Evolutionary conservation across 108 stramenopile species (phyloP).

Genomic region (Fragilariopsis cylindrus): DNA sequence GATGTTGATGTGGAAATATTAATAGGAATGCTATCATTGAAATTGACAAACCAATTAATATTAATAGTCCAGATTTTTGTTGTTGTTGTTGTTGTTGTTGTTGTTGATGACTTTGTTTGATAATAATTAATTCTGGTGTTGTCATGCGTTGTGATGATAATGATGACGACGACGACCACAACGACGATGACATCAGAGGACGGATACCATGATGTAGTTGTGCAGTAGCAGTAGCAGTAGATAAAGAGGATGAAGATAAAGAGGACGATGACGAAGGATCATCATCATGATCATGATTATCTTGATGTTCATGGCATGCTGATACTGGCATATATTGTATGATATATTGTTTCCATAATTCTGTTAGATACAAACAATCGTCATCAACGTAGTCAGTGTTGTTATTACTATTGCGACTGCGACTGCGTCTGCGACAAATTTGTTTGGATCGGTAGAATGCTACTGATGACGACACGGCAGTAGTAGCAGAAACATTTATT

Average conservation of each 20-base stretch:
- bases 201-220: neutral
- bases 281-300: neutral
- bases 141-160: too few relatives aligned
- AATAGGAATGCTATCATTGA: too few relatives aligned
- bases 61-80: too few relatives aligned
- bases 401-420: neutral
- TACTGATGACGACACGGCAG: neutral
- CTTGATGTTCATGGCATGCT: neutral
- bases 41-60: too few relatives aligned
- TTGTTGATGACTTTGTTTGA: too few relatives aligned
- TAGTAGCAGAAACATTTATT: neutral
- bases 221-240: constrained; percentile 8
- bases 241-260: neutral
- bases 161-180: neutral
- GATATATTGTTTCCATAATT: constrained; percentile 1
- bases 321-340: neutral
- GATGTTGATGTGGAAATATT: too few relatives aligned
- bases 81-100: too few relatives aligned
- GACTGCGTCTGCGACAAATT: neutral
- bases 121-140: too few relatives aligned
- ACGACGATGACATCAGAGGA: neutral
- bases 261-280: constrained; percentile 4
- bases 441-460: neutral
- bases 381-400: neutral
- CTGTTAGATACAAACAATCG: neutral